A percentile compares a stretch with the other conserved stretches of the same genome.
Conservation (phyloP, 148 eudicot genomes). For the Chenopodium quinoa region DNA sequence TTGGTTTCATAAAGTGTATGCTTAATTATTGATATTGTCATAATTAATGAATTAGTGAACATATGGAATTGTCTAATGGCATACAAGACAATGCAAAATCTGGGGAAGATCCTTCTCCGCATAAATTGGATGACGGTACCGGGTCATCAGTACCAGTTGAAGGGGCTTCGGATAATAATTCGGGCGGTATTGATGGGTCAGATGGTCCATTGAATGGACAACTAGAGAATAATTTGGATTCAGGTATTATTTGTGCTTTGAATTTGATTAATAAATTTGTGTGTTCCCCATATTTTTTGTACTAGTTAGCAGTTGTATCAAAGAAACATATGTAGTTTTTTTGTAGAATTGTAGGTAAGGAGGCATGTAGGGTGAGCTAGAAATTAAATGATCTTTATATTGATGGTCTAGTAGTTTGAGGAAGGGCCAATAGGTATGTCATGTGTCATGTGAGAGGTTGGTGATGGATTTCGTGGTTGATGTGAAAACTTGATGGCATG, state of each 20-base stretch:
- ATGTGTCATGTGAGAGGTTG: background rate
- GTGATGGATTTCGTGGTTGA: background rate
- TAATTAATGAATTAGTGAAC: conserved; percentile 26
- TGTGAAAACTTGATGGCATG: background rate
- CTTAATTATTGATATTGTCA: conserved; percentile 6
- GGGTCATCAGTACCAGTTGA: conserved; percentile 6
- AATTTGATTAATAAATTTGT: background rate
- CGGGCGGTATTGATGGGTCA: conserved; percentile 5
- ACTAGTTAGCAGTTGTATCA: background rate
- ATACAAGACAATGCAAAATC: conserved; percentile 23
- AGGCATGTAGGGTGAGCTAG: background rate
- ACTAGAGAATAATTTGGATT: conserved; percentile 15
- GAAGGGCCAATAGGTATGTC: background rate
- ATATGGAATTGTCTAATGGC: conserved; percentile 19
- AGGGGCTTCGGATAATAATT: background rate
- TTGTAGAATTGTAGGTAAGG: background rate
- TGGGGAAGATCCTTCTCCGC: conserved; percentile 8
- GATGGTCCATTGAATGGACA: conserved; percentile 19
- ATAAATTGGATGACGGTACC: background rate
- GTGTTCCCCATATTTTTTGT: background rate
- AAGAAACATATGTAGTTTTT: background rate
- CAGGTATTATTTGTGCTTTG: conserved; percentile 21
- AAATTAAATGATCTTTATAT: background rate
- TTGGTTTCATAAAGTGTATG: background rate
- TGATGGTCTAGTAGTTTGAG: background rate